phyloP scores from a whole-genome alignment of 2,329 filamentous ascomycete species.

The Alternaria arbusti region DNA sequence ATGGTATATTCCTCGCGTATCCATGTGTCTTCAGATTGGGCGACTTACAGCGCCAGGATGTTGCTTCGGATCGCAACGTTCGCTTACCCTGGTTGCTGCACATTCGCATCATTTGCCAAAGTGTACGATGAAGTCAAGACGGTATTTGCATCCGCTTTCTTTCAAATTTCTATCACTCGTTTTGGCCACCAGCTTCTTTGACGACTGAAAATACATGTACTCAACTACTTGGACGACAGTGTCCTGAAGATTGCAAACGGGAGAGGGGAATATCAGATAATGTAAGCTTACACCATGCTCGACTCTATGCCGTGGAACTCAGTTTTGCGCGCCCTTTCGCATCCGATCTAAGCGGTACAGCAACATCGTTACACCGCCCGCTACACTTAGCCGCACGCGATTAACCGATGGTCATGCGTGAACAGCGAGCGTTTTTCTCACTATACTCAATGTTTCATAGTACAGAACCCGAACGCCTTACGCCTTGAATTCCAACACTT shows the following conservation, averaged over 20 bases:
- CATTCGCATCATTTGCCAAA: slow-evolving; percentile 1
- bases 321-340: not conserved
- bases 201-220: not conserved
- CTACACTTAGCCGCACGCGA: slow-evolving; percentile 1
- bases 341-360: not conserved
- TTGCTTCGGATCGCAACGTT: slow-evolving; percentile 2
- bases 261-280: not conserved
- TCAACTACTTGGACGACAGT: not conserved
- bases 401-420: not conserved
- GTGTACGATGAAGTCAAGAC: not conserved
- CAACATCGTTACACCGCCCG: slow-evolving; percentile 6
- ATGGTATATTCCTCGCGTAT: not conserved
- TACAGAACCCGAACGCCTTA: not conserved
- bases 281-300: not conserved
- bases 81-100: slow-evolving; percentile 4
- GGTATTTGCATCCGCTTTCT: not conserved
- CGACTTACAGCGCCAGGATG: not conserved
- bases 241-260: not conserved
- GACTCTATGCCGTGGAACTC: not conserved
- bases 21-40: not conserved
- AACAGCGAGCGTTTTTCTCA: not conserved
- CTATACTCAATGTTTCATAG: not conserved
- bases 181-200: not conserved
- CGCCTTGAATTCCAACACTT: not conserved
- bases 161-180: not conserved